These are phyloP conservation scores for Scheffersomyces ergatensis DNA, from an alignment of 805 yeast species.

Conservation along the genomic window DNA sequence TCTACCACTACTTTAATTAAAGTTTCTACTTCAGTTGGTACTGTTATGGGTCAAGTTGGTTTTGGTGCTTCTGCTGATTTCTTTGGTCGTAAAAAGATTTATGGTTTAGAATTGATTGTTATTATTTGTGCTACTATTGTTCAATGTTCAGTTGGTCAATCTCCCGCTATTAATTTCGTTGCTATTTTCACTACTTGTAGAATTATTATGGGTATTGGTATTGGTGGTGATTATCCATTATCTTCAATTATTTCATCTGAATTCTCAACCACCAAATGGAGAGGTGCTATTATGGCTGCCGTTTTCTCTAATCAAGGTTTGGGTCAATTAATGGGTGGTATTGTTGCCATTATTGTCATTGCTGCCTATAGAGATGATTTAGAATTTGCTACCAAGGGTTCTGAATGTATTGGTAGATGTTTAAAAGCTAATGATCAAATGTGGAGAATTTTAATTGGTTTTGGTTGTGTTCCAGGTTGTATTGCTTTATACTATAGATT, in stretches of 20 bases:
- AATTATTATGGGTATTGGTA: conserved; percentile 92
- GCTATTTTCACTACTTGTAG: conserved; percentile 77
- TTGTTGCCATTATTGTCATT: conserved; percentile 73
- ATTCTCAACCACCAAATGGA: conserved; percentile 92
- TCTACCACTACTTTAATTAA: conserved; percentile 76
- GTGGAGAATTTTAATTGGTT: conserved; percentile 91
- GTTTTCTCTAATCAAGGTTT: conserved; percentile 96
- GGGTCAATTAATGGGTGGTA: conserved; percentile 89
- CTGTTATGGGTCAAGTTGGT: conserved; percentile 85
- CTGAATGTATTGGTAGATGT: conserved; percentile 67
- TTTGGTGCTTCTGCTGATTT: conserved; percentile 82
- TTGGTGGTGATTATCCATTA: conserved; percentile 95
- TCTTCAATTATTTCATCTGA: conserved; percentile 92
- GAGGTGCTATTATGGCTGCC: conserved; percentile 97
- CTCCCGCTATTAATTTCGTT: conserved; percentile 69
- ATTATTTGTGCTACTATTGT: conserved; percentile 78
- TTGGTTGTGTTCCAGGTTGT: conserved; percentile 87
- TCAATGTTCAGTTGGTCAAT: conserved; percentile 71
- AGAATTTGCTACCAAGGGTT: conserved; percentile 46
- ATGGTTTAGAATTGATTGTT: conserved; percentile 82
- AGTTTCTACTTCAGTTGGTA: conserved; percentile 91
- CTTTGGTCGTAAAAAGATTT: conserved; percentile 82
- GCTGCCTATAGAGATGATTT: conserved; percentile 72
- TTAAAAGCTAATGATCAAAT: conserved; percentile 80
- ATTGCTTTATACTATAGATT: conserved; percentile 86